Evolutionary conservation across 225 moss, liverwort and hornwort genomes (phyloP).

Genomic region (Bryum argenteum): DNA sequence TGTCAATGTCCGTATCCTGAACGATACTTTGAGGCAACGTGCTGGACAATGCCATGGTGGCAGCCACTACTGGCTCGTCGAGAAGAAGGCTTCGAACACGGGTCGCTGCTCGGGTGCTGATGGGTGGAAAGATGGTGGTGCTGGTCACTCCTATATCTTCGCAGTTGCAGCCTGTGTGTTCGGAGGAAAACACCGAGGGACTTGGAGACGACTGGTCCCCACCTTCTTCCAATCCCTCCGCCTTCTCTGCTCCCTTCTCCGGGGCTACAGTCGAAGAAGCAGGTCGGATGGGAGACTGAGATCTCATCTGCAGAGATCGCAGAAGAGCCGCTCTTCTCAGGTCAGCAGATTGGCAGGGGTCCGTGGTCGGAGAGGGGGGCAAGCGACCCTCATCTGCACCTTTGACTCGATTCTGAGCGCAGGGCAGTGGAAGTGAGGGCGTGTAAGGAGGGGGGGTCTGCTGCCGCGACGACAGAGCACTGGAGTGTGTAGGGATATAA

Average conservation of each 20-base stretch:
- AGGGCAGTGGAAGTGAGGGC: constrained; percentile 61
- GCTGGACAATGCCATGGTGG: constrained; percentile 58
- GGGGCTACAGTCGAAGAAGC: constrained; percentile 62
- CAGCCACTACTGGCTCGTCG: constrained; percentile 60
- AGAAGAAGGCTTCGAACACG: constrained; percentile 64
- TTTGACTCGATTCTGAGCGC: constrained; percentile 69
- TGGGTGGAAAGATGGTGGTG: constrained; percentile 48
- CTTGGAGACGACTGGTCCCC: constrained; percentile 71
- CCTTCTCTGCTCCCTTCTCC: constrained; percentile 57
- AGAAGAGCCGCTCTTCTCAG: constrained; percentile 78
- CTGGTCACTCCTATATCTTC: constrained; percentile 50
- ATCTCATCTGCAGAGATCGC: constrained; percentile 81
- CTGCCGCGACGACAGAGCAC: constrained; percentile 54
- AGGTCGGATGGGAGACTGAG: constrained; percentile 72
- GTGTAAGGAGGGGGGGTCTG: constrained; percentile 66
- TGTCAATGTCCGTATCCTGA: constrained; percentile 50
- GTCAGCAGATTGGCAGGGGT: constrained; percentile 90
- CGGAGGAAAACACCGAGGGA: constrained; percentile 59
- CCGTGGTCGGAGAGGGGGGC: constrained; percentile 88
- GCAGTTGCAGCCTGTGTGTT: constrained; percentile 78
- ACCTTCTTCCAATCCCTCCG: constrained; percentile 67
- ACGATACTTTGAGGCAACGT: constrained; percentile 46
- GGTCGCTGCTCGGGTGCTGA: constrained; percentile 53
- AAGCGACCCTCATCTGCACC: constrained; percentile 80
- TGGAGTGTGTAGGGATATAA: constrained; percentile 47